Evolutionary conservation across 2,329 filamentous ascomycete genomes (phyloP), one percentile per base, ranked within the genome.

Genomic region (Phialocephala sp.): DNA sequence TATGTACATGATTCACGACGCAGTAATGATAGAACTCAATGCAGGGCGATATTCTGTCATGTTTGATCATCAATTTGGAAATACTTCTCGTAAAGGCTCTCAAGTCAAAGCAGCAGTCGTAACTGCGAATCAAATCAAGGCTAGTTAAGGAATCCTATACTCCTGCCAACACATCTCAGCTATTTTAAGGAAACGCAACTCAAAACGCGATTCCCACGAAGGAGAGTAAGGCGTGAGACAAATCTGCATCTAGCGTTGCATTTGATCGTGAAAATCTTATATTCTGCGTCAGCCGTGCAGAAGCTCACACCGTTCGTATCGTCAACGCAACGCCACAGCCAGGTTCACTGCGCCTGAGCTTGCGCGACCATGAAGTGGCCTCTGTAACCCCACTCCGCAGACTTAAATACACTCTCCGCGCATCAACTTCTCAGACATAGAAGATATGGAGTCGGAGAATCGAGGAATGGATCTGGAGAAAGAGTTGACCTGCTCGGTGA

Each of bases 401-500:
- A 41, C 47, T 39, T 39, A 37, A 57, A 57, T 15, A 57, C 27
- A 32, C 15, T 20, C n/a, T 57, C 35, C 54, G n/a, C 27, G 43
- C 45, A 39, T 18, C 59, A 50, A 39, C 22, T 27, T 15, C 24
- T 4, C 43, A 45, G 36, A 35, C 24, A 24, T 14, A 11, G 20
- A 59, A 63, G 57, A 39, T 22, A 87, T 86, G 84, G 83, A 83
- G 73, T 77, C 81, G 70, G 79, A 81, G 75, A 83, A 80, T 72
- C 78, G 81, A 68, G 82, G 80, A 66, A 78, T 88, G 74, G 92
- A 96, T 79, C 84, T 97, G 73, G 95, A 97, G 81, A 94, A 90
- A 79, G 95, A 99, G 85, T 83, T 98, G 80, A 94, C 91, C 62
- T 98, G 94, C 82, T 97, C 94, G 77, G 94, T 97, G 85, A 81